Evolutionary conservation across 2,329 filamentous ascomycete species (phyloP).

Genomic region (Fusarium cyanostomum): DNA sequence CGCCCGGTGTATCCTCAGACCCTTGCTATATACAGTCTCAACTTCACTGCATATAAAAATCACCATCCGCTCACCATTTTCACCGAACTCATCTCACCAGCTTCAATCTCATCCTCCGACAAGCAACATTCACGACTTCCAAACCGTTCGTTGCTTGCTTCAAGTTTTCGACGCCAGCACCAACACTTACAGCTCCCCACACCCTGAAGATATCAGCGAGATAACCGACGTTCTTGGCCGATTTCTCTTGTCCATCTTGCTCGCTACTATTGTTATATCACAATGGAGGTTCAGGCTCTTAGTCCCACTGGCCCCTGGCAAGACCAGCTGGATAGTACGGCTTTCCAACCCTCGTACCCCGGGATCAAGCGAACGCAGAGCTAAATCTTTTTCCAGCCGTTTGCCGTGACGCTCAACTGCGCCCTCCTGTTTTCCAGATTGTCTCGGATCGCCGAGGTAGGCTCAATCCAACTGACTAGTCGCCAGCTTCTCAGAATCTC

Average conservation of each 20-base stretch:
- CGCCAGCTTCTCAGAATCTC: neutral
- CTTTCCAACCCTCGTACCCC: neutral
- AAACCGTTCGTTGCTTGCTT: neutral
- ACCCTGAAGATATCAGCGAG: neutral
- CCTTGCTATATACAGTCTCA: constrained; percentile 18
- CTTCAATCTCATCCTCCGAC: neutral
- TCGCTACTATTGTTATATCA: neutral
- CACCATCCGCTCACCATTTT: constrained; percentile 8
- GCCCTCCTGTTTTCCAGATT: constrained; percentile 71
- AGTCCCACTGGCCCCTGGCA: constrained; percentile 58
- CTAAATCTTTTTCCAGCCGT: constrained; percentile 55
- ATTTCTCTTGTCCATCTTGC: neutral
- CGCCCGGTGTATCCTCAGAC: constrained; percentile 23
- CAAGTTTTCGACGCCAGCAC: neutral
- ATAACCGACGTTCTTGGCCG: neutral
- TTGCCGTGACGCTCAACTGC: constrained; percentile 64
- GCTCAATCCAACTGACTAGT: constrained; percentile 16
- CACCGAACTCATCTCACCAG: constrained; percentile 8
- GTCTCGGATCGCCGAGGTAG: constrained; percentile 80
- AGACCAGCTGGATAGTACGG: constrained; percentile 64
- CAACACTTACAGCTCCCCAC: neutral
- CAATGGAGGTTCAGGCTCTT: constrained; percentile 38
- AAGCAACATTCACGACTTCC: neutral
- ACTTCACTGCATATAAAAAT: constrained; percentile 34
- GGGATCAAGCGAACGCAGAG: neutral